Base-by-base conservation (phyloP, 352 stramenopile genomes). In the Phytophthora boehmeriae region DNA sequence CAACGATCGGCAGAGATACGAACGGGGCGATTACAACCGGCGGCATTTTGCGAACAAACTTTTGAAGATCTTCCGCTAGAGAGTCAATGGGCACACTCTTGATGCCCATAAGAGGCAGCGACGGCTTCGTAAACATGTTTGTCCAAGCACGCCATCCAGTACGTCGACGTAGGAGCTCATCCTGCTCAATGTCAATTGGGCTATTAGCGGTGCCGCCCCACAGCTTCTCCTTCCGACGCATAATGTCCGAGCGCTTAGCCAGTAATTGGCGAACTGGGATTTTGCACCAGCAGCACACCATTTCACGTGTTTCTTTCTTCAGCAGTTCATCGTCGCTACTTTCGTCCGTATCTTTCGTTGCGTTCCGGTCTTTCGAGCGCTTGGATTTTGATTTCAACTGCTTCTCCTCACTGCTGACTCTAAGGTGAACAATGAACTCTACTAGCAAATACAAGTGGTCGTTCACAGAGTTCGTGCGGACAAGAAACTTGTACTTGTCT, bases 401-500 rank as follows among this genome's bases (percentile, higher is more conserved):
- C 23, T 82, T 28, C 35, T 64, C 55, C 56, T 67, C 47, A 59
- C 44, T 65, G 1, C 54, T 71, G 34, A 80, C 67, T 20, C 67
- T 68, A 0, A 93, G 57, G 36, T 90, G 74, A 14, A 93, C 70
- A 28, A 93, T 85, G 51, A 92, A 92, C 52, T 93, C 84, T 17
- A 92, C 70, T 0, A 93, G 68, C 25, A 93, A 52, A 43, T 75
- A 90, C 8, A 93, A 51, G 5, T 78, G 73, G 11, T 91, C 82
- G 23, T 89, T 91, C 9, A 90, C 65, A 13, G 73, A 57, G 55
- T 92, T 90, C 2, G 84, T 90, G 1, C 84, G 82, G 17, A 92
- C 75, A 1, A 93, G 67, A 50, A 93, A 93, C 51, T 93, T 93
- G 71, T 93, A 93, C 63, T 88, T 88, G 53, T 90, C 67, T 41